A percentile compares a stretch with the other conserved stretches of the same genome.
These are phyloP conservation scores for Penicillium freii DNA, from an alignment of 2,329 filamentous ascomycete genomes.

Conservation along the genomic window DNA sequence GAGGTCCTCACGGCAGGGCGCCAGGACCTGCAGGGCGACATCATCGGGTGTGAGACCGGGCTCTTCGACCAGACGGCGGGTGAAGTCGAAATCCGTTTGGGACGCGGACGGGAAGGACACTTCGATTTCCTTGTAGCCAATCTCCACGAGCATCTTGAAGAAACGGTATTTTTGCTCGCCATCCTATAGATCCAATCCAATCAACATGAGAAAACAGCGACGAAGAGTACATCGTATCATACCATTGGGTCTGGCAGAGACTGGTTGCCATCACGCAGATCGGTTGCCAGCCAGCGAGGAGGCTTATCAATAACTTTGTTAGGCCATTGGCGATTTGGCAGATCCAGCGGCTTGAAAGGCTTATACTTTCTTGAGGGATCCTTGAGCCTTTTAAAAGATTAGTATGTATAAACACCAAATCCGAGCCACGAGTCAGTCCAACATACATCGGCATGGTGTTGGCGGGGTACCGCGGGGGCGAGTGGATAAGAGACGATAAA, in stretches of 20 bases:
- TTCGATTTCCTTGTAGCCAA: slow-evolving; percentile 98
- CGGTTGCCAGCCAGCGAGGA: slow-evolving; percentile 86
- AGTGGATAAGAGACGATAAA: slow-evolving; percentile 19
- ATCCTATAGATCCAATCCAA: slow-evolving; percentile 55
- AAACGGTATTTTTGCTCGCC: slow-evolving; percentile 93
- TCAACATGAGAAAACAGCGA: neutral
- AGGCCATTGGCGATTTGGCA: slow-evolving; percentile 69
- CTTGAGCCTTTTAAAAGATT: slow-evolving; percentile 41
- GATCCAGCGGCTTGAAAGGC: slow-evolving; percentile 47
- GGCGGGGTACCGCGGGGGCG: slow-evolving; percentile 25
- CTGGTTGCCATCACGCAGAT: slow-evolving; percentile 91
- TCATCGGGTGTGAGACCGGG: slow-evolving; percentile 81
- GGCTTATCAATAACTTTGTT: slow-evolving; percentile 77
- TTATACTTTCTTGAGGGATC: slow-evolving; percentile 51
- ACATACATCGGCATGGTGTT: slow-evolving; percentile 41
- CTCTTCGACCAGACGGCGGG: slow-evolving; percentile 78
- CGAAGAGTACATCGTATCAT: slow-evolving; percentile 30
- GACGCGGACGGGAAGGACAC: slow-evolving; percentile 93
- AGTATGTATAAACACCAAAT: slow-evolving; percentile 5
- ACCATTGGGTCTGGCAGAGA: slow-evolving; percentile 91
- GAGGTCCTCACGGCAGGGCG: slow-evolving; percentile 86
- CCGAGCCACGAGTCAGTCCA: neutral
- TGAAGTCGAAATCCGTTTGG: slow-evolving; percentile 95
- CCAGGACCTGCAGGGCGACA: slow-evolving; percentile 87
- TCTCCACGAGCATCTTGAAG: slow-evolving; percentile 88